Conservation (phyloP, 345 rosid genomes). For the Tarenaya hassleriana region DNA sequence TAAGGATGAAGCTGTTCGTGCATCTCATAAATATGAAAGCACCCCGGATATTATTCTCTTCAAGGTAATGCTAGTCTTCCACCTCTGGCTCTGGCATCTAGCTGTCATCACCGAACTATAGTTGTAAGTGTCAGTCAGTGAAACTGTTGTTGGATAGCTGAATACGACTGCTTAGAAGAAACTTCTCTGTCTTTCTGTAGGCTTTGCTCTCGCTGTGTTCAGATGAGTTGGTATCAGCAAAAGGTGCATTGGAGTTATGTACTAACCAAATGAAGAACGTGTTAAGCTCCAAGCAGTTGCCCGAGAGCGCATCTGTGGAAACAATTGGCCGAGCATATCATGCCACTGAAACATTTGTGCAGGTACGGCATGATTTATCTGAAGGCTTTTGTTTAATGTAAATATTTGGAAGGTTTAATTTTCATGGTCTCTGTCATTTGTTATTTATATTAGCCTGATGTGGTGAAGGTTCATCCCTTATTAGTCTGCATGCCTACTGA, state of each 20-base stretch:
- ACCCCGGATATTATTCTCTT: slow-evolving; percentile 88
- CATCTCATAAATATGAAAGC: slow-evolving; percentile 85
- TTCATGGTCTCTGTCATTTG: slow-evolving; percentile 1
- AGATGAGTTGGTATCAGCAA: slow-evolving; percentile 87
- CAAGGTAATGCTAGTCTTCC: slow-evolving; percentile 50
- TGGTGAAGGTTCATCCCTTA: slow-evolving; percentile 4
- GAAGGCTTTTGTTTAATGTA: not conserved
- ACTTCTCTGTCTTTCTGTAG: slow-evolving; percentile 40
- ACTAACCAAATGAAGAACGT: slow-evolving; percentile 78
- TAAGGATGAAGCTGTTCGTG: slow-evolving; percentile 79
- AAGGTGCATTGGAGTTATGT: slow-evolving; percentile 73
- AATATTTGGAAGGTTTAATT: slow-evolving; percentile 6
- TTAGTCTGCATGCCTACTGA: slow-evolving; percentile 6
- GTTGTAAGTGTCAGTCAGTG: slow-evolving; percentile 3
- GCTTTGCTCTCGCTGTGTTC: slow-evolving; percentile 85
- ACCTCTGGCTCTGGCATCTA: not conserved
- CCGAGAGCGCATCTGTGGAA: slow-evolving; percentile 87
- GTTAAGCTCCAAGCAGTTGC: slow-evolving; percentile 68
- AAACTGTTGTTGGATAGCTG: slow-evolving; percentile 5
- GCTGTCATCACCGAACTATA: not conserved
- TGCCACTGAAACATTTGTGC: slow-evolving; percentile 84
- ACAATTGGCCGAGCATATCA: slow-evolving; percentile 87
- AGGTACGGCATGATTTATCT: slow-evolving; percentile 40
- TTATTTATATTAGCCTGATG: not conserved
- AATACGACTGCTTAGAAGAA: not conserved